A percentile compares a stretch with the other conserved stretches of the same genome.
These are phyloP conservation scores for Esteya vermicola DNA, from an alignment of 2,329 filamentous ascomycete genomes.

Conservation along the genomic window DNA sequence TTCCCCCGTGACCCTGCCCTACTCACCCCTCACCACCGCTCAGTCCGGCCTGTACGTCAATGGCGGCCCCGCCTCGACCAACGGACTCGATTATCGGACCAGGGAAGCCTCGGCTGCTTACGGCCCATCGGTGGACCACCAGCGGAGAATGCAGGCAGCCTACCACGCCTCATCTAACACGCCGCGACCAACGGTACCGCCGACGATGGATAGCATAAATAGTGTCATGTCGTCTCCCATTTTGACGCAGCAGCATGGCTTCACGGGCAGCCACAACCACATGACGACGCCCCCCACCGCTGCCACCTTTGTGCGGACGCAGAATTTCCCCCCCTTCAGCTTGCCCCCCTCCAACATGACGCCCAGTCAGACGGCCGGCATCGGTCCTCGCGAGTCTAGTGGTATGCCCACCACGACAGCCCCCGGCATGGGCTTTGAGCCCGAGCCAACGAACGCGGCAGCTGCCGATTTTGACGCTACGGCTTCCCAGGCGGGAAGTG, in stretches of 20 bases:
- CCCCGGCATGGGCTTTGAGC: conserved; percentile 20
- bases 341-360: conserved; percentile 46
- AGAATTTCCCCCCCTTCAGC: conserved; percentile 48
- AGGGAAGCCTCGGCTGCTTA: conserved; percentile 20
- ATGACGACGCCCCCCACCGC: conserved; percentile 29
- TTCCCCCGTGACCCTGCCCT: conserved; percentile 21
- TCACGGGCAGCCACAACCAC: conserved; percentile 29
- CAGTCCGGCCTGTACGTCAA: conserved; percentile 23
- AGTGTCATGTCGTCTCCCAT: conserved; percentile 39
- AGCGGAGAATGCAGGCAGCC: conserved; percentile 13
- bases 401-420: background rate
- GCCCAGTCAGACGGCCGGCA: conserved; percentile 21
- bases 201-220: conserved; percentile 33
- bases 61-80: too few species aligned
- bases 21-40: conserved; percentile 29
- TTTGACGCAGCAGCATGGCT: conserved; percentile 33
- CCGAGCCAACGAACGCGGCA: conserved; percentile 17
- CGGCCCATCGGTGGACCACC: conserved; percentile 9
- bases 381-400: conserved; percentile 20
- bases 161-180: conserved; percentile 28
- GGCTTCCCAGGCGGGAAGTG: conserved; percentile 27
- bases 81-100: conserved; percentile 29
- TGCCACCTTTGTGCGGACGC: conserved; percentile 41
- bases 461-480: conserved; percentile 32
- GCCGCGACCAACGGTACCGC: conserved; percentile 29